phyloP scores from a whole-genome alignment of 2,329 filamentous ascomycete species.

The Salinomyces thailandicus region DNA sequence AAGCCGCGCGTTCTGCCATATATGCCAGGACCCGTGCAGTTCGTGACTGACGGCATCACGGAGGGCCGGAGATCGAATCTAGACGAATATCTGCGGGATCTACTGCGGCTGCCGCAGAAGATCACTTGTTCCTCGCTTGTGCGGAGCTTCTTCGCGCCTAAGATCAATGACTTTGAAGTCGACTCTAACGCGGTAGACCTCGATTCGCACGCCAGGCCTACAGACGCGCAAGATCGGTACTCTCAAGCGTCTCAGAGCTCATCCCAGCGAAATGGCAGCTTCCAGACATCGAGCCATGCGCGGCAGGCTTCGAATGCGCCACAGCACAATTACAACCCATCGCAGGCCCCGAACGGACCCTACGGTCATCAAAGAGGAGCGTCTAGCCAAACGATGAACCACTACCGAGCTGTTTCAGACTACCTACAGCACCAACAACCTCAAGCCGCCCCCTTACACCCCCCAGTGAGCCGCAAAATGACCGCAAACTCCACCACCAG shows the following conservation, averaged over 20 bases:
- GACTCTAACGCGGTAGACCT: constrained; percentile 53
- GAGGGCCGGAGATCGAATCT: constrained; percentile 86
- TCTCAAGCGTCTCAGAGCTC: constrained; percentile 24
- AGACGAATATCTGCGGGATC: constrained; percentile 89
- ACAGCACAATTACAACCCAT: constrained; percentile 17
- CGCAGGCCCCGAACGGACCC: constrained; percentile 10
- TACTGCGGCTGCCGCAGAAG: constrained; percentile 71
- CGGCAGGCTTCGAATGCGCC: constrained; percentile 12
- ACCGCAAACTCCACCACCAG: constrained; percentile 16
- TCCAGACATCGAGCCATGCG: constrained; percentile 14
- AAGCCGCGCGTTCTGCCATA: constrained; percentile 77
- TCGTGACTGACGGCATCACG: constrained; percentile 95
- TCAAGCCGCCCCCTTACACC: constrained; percentile 1
- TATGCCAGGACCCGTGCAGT: constrained; percentile 96
- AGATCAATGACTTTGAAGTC: constrained; percentile 87
- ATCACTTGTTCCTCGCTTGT: constrained; percentile 79
- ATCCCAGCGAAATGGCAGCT: constrained; percentile 13
- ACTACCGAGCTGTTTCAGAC: constrained; percentile 20
- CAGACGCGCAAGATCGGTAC: constrained; percentile 50
- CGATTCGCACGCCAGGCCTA: constrained; percentile 58
- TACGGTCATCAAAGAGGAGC: constrained; percentile 8
- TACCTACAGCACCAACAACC: constrained; percentile 10
- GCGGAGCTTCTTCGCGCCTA: constrained; percentile 79
- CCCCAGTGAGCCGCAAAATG: constrained; percentile 6
- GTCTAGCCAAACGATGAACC: constrained; percentile 6